phyloP scores from a whole-genome alignment of 805 yeast genomes.

The Ogataea minuta region DNA sequence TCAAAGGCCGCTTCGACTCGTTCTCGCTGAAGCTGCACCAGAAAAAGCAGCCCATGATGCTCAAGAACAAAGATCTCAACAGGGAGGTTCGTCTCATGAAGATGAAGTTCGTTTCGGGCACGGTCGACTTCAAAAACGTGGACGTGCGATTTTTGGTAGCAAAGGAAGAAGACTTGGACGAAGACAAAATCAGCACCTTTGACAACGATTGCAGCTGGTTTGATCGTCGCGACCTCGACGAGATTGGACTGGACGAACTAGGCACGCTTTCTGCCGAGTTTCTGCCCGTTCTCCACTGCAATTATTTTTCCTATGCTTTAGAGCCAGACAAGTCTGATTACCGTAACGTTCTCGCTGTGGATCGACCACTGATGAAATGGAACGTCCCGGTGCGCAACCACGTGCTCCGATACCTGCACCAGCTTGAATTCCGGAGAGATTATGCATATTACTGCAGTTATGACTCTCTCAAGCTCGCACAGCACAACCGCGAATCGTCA shows the following conservation, averaged over 20 bases:
- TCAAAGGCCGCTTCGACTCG: constrained; percentile 56
- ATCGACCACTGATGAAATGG: constrained; percentile 77
- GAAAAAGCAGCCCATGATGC: constrained; percentile 45
- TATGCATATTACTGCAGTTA: constrained; percentile 35
- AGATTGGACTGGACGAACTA: constrained; percentile 40
- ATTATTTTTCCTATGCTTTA: constrained; percentile 71
- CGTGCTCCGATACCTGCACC: constrained; percentile 56
- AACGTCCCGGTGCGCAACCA: constrained; percentile 64
- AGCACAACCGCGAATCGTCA: constrained; percentile 1
- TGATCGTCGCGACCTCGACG: constrained; percentile 60
- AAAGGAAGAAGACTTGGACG: constrained; percentile 29
- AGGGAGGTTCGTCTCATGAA: constrained; percentile 49
- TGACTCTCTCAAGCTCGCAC: constrained; percentile 29
- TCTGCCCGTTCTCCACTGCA: constrained; percentile 64
- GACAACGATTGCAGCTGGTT: constrained; percentile 62
- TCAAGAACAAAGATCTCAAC: constrained; percentile 48
- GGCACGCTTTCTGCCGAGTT: constrained; percentile 44
- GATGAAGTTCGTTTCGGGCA: constrained; percentile 63
- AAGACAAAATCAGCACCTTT: constrained; percentile 26
- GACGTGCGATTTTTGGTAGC: constrained; percentile 62
- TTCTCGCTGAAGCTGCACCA: constrained; percentile 65
- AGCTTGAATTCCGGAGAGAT: constrained; percentile 45
- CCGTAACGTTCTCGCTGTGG: constrained; percentile 69
- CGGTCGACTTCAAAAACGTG: constrained; percentile 49
- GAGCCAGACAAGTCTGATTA: constrained; percentile 43